phyloP scores from a whole-genome alignment of 768 basidiomycete species.

The Cyclocybe cylindracea region DNA sequence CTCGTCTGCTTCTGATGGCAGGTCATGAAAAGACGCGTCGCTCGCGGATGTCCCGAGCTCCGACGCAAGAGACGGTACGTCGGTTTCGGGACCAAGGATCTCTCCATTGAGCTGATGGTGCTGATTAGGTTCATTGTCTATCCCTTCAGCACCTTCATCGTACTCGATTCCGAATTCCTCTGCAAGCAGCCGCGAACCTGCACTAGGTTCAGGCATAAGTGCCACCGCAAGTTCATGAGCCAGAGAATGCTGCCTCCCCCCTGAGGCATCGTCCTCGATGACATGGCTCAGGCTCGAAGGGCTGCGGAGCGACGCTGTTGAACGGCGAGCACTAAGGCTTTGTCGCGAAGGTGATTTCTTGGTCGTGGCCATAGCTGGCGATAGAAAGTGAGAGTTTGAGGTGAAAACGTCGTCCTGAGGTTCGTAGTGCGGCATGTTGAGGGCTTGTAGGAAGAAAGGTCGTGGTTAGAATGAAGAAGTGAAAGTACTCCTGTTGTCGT shows the following conservation, averaged over 20 bases:
- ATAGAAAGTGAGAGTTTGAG: constrained; percentile 32
- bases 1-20: constrained; percentile 28
- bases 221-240: constrained; percentile 88
- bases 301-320: constrained; percentile 51
- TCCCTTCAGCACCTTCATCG: constrained; percentile 84
- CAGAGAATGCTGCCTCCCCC: constrained; percentile 58
- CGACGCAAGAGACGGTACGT: constrained; percentile 43
- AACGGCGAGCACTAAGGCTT: constrained; percentile 41
- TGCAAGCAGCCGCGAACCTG: constrained; percentile 74
- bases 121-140: constrained; percentile 46
- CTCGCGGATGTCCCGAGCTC: constrained; percentile 32
- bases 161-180: constrained; percentile 92
- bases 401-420: constrained; percentile 29
- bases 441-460: constrained; percentile 10
- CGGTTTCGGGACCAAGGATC: constrained; percentile 29
- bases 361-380: constrained; percentile 25
- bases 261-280: constrained; percentile 41
- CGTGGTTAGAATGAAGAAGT: neutral
- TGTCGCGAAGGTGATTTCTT: constrained; percentile 38
- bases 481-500: constrained; percentile 11
- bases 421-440: constrained; percentile 33
- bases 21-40: constrained; percentile 30
- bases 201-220: constrained; percentile 83
- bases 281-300: constrained; percentile 36
- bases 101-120: constrained; percentile 27